Evolutionary conservation across 108 stramenopile genomes (phyloP).

Genomic region (Cyclostephanos tholiformis): DNA sequence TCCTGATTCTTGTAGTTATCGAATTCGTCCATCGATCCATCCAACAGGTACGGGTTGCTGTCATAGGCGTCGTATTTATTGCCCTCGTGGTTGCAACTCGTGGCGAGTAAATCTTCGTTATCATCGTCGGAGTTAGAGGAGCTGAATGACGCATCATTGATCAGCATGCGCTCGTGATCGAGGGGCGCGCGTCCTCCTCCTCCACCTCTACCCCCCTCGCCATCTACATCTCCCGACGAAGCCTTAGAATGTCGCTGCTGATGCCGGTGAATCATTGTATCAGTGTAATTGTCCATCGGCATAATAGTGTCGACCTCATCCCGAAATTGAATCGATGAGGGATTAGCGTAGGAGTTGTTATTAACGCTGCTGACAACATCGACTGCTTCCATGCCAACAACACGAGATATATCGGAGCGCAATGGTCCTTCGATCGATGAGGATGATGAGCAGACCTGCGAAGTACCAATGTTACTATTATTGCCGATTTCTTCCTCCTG

Average conservation of each 20-base stretch:
- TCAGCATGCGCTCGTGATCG: slow-evolving; percentile 16
- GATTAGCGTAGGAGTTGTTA: neutral
- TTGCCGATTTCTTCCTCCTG: neutral
- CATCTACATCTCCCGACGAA: neutral
- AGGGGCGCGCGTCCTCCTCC: slow-evolving; percentile 21
- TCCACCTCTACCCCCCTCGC: too few species aligned
- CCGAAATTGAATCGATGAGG: neutral
- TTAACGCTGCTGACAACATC: neutral
- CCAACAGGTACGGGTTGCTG: slow-evolving; percentile 35
- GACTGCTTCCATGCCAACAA: neutral
- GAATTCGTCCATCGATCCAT: slow-evolving; percentile 64
- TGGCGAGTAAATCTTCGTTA: slow-evolving; percentile 9
- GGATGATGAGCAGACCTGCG: neutral
- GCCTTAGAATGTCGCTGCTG: neutral
- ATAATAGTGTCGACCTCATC: neutral
- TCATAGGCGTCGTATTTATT: neutral
- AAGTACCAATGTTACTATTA: slow-evolving; percentile 4
- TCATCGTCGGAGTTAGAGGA: neutral
- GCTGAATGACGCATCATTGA: slow-evolving; percentile 16
- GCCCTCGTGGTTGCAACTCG: slow-evolving; percentile 17
- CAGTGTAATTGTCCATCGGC: neutral
- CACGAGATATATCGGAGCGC: neutral
- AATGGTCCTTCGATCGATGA: neutral
- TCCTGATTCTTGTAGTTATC: slow-evolving; percentile 84
- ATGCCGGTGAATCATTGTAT: neutral